Conservation (phyloP, 2,329 filamentous ascomycete species). For the Colletotrichum shisoi region DNA sequence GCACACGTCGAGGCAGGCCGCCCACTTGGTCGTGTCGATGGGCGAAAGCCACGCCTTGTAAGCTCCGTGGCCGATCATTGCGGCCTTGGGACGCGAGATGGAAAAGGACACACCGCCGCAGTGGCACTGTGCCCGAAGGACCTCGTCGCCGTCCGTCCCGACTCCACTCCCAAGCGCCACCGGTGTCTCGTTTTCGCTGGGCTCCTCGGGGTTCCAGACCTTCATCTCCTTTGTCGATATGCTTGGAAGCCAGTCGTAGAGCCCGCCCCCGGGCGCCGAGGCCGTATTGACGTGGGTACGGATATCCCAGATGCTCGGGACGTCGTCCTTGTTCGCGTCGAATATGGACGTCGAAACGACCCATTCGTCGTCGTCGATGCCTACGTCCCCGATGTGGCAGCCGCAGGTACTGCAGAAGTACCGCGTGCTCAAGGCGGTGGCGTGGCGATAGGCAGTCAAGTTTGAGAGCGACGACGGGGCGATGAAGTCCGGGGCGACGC, state of each 20-base stretch:
- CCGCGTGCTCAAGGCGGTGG: conserved; percentile 46
- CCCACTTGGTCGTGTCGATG: conserved; percentile 53
- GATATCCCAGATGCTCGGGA: conserved; percentile 49
- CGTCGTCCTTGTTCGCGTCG: conserved; percentile 44
- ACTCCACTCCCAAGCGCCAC: conserved; percentile 44
- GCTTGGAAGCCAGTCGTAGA: conserved; percentile 49
- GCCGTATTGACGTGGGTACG: conserved; percentile 50
- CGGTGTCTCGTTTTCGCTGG: conserved; percentile 43
- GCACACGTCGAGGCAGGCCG: conserved; percentile 53
- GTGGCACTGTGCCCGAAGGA: conserved; percentile 55
- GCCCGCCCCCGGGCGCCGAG: conserved; percentile 50
- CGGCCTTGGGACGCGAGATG: conserved; percentile 51
- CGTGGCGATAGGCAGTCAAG: conserved; percentile 51
- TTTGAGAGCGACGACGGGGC: conserved; percentile 50
- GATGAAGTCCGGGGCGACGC: conserved; percentile 51
- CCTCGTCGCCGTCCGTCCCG: conserved; percentile 49
- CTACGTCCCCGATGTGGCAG: conserved; percentile 54
- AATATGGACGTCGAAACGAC: conserved; percentile 53
- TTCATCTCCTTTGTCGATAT: conserved; percentile 46
- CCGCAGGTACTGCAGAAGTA: conserved; percentile 58
- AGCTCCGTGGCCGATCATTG: conserved; percentile 44
- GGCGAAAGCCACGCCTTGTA: conserved; percentile 49
- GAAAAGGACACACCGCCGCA: conserved; percentile 60
- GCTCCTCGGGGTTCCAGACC: conserved; percentile 50
- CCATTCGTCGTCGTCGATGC: conserved; percentile 49